Evolutionary conservation across 106 monocot species (phyloP).

Genomic region (Apostasia shenzhenica): DNA sequence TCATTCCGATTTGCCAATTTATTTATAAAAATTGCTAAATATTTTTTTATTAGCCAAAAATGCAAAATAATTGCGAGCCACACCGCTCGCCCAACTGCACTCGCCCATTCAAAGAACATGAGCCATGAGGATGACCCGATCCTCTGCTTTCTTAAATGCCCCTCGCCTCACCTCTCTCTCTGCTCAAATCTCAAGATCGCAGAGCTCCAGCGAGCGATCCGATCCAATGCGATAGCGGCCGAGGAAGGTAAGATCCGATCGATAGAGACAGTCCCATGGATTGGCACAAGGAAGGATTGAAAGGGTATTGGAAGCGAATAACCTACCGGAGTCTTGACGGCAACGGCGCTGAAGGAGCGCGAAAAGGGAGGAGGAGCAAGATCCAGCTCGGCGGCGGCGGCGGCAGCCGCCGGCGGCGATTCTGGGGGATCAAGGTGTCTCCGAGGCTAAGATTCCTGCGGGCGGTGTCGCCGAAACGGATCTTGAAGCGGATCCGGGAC

Average conservation of each 20-base stretch:
- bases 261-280: slow-evolving; percentile 5
- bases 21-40: too few species aligned
- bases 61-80: too few species aligned
- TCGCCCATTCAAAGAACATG: too few species aligned
- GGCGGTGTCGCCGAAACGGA: slow-evolving; percentile 16
- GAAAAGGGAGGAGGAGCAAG: background rate
- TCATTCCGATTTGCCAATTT: too few species aligned
- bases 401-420: slow-evolving; percentile 5
- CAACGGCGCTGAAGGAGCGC: slow-evolving; percentile 4
- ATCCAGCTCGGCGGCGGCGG: slow-evolving; percentile 11
- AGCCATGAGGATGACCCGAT: too few species aligned
- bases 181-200: too few species aligned
- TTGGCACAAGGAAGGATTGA: slow-evolving; percentile 23
- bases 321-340: slow-evolving; percentile 16
- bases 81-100: too few species aligned
- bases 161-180: too few species aligned
- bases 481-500: slow-evolving; percentile 43
- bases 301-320: slow-evolving; percentile 30
- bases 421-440: slow-evolving; percentile 26
- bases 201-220: too few species aligned
- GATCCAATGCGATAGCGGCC: too few species aligned
- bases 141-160: too few species aligned
- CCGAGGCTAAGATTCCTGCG: slow-evolving; percentile 20
- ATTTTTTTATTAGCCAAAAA: too few species aligned
- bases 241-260: background rate